Conservation (phyloP, 148 eudicot genomes). For the Heliamphora exappendiculata region DNA sequence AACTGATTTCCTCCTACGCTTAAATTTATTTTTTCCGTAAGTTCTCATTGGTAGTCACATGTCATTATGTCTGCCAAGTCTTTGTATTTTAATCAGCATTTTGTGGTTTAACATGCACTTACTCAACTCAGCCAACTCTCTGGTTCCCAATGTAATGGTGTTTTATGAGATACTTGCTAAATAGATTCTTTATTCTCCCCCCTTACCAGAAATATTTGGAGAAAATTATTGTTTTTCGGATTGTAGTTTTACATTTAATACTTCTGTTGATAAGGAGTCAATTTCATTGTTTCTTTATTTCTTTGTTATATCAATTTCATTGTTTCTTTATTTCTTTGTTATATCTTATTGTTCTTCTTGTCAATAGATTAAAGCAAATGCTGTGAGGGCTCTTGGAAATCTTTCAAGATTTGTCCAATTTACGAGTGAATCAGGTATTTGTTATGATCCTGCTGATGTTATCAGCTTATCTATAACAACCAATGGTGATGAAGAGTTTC, state of each 20-base stretch:
- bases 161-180: neutral
- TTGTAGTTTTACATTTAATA: slow-evolving; percentile 3
- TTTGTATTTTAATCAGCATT: neutral
- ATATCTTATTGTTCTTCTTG: slow-evolving; percentile 1
- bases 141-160: neutral
- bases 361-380: slow-evolving; percentile 79
- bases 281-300: neutral
- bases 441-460: slow-evolving; percentile 18
- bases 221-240: neutral
- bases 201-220: slow-evolving; percentile 3
- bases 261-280: neutral
- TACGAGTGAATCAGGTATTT: slow-evolving; percentile 16
- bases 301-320: no score
- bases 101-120: neutral
- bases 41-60: neutral
- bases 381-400: slow-evolving; percentile 92
- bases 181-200: neutral
- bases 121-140: neutral
- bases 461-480: slow-evolving; percentile 14
- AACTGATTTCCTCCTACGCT: neutral
- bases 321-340: neutral
- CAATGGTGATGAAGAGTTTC: slow-evolving; percentile 10
- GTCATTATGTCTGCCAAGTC: neutral
- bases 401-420: slow-evolving; percentile 69
- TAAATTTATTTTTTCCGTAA: neutral